These are phyloP conservation scores for Grigorovia humatica DNA, from an alignment of 805 yeast species.

Conservation along the genomic window DNA sequence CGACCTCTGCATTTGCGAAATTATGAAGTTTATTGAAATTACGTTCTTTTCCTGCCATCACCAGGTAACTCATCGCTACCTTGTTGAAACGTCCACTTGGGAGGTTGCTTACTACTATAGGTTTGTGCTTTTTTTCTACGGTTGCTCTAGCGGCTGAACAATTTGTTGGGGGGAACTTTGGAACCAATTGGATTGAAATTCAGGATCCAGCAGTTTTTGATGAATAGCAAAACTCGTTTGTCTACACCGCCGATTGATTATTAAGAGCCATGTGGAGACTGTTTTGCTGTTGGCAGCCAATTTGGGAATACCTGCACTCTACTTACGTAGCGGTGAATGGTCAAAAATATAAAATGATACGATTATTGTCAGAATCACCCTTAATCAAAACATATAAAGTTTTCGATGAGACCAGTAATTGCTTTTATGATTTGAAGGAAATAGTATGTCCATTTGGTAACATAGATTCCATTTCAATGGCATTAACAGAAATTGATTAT, in stretches of 20 bases:
- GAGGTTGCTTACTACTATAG: too few relatives aligned
- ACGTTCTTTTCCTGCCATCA: too few relatives aligned
- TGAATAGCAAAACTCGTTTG: not conserved
- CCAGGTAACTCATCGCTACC: too few relatives aligned
- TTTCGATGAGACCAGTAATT: conserved; percentile 33
- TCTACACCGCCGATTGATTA: not conserved
- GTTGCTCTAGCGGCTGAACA: too few relatives aligned
- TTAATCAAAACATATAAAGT: conserved; percentile 81
- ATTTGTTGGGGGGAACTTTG: too few relatives aligned
- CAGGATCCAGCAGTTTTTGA: too few relatives aligned
- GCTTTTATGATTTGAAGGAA: conserved; percentile 43
- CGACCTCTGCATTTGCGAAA: too few relatives aligned
- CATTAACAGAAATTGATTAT: conserved; percentile 67
- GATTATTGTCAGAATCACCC: conserved; percentile 84
- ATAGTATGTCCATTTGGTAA: conserved; percentile 78
- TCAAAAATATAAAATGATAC: conserved; percentile 48
- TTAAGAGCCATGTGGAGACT: conserved; percentile 8
- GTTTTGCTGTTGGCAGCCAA: conserved; percentile 19
- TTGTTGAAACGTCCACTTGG: too few relatives aligned
- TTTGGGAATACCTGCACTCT: conserved; percentile 37
- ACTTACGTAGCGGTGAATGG: conserved; percentile 45
- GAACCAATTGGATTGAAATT: too few relatives aligned
- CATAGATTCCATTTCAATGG: conserved; percentile 58
- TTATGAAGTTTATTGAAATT: too few relatives aligned
- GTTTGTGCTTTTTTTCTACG: too few relatives aligned